Percentiles rank a stretch among this genome's conserved stretches.
phyloP scores from a whole-genome alignment of 1,139 yeast genomes.

The Kazachstania sp. region DNA sequence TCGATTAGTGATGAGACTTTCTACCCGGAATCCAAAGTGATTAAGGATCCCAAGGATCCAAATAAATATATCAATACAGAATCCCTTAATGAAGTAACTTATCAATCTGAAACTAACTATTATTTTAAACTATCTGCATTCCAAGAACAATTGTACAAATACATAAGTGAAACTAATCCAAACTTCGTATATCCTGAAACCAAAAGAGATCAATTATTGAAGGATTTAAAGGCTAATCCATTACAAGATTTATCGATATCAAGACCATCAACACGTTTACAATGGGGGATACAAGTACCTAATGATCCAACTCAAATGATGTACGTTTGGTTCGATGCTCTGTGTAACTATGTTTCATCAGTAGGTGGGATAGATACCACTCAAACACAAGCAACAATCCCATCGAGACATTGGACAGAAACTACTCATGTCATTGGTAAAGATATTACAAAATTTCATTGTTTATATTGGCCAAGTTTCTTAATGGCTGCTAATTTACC shows the following conservation, averaged over 20 bases:
- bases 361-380: constrained; percentile 48
- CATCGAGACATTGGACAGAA: constrained; percentile 16
- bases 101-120: constrained; percentile 75
- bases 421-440: constrained; percentile 84
- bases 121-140: constrained; percentile 68
- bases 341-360: constrained; percentile 73
- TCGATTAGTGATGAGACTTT: constrained; percentile 91
- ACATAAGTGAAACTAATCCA: constrained; percentile 35
- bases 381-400: constrained; percentile 3
- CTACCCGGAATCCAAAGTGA: constrained; percentile 74
- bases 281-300: constrained; percentile 93
- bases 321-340: constrained; percentile 97
- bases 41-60: constrained; percentile 30
- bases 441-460: constrained; percentile 81
- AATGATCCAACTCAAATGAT: constrained; percentile 66
- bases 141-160: constrained; percentile 42
- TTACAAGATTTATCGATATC: constrained; percentile 73
- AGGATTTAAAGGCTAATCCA: constrained; percentile 43
- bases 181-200: constrained; percentile 57
- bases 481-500: constrained; percentile 71
- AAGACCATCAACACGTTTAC: constrained; percentile 64
- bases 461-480: constrained; percentile 92
- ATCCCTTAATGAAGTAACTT: constrained; percentile 65
- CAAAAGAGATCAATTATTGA: constrained; percentile 48
- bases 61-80: constrained; percentile 49